phyloP scores from a whole-genome alignment of 345 rosid genomes.

The Noccaea bulbosa region DNA sequence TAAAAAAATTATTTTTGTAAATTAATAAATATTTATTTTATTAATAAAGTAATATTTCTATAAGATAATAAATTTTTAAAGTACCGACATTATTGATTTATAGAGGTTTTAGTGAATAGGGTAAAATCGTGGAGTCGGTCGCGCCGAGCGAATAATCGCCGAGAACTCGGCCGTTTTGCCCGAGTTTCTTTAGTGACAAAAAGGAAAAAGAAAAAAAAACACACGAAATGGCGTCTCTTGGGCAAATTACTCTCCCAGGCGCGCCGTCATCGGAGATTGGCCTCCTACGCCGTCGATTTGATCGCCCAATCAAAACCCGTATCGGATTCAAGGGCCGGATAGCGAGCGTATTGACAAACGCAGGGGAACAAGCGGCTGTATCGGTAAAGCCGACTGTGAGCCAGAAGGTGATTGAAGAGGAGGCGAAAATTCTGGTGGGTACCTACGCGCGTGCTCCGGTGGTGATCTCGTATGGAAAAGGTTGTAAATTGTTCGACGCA shows the following conservation, averaged over 20 bases:
- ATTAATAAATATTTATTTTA: no score
- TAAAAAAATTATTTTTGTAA: no score
- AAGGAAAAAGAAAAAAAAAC: no score
- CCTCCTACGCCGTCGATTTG: constrained; percentile 25
- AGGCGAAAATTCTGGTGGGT: constrained; percentile 62
- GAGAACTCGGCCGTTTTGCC: no score
- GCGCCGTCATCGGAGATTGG: constrained; percentile 20
- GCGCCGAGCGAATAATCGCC: no score
- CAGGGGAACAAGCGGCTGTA: constrained; percentile 10
- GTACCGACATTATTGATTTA: no score
- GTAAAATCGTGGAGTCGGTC: no score
- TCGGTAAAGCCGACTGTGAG: constrained; percentile 38
- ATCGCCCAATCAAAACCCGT: constrained; percentile 13
- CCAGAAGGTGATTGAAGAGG: constrained; percentile 68
- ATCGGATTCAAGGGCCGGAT: constrained; percentile 31
- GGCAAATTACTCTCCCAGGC: constrained; percentile 26
- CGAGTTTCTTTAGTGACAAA: no score
- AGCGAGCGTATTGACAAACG: constrained; percentile 29
- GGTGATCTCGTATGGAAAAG: constrained; percentile 69
- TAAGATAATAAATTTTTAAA: no score
- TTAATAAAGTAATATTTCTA: no score
- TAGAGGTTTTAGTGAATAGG: no score
- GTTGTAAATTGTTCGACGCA: constrained; percentile 77
- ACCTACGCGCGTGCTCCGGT: constrained; percentile 59
- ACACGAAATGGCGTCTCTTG: constrained; percentile 34